Evolutionary conservation across 2,329 filamentous ascomycete species (phyloP).

Genomic region (Teratosphaeria zuluensis): DNA sequence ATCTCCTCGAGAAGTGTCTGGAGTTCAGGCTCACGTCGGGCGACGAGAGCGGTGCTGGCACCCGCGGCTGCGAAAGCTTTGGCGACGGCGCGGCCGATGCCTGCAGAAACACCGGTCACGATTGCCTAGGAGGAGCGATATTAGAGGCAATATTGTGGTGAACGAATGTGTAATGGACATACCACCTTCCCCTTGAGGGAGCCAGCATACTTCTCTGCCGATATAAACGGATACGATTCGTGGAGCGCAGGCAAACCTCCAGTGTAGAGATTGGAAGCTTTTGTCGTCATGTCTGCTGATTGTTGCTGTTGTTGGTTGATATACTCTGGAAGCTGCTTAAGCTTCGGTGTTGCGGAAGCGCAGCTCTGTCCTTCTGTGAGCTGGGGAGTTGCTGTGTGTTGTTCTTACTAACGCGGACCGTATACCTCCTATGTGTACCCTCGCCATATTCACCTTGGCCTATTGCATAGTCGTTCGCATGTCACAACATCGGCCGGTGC

Average conservation of each 20-base stretch:
- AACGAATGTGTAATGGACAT: background rate
- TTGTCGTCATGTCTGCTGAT: too few species aligned
- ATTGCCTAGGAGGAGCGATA: conserved; percentile 8
- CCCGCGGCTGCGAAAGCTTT: conserved; percentile 12
- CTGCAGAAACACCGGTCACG: conserved; percentile 18
- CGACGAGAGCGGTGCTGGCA: conserved; percentile 12
- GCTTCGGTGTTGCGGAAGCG: too few species aligned
- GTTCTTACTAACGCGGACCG: too few species aligned
- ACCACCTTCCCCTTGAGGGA: conserved; percentile 16
- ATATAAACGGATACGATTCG: conserved; percentile 11
- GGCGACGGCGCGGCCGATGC: conserved; percentile 11
- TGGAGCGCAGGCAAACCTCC: background rate
- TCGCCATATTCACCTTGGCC: too few species aligned
- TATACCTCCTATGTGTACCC: too few species aligned
- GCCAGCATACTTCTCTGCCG: conserved; percentile 9
- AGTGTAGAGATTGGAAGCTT: too few species aligned
- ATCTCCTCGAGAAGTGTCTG: conserved; percentile 12
- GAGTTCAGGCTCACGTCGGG: conserved; percentile 13
- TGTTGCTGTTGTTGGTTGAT: too few species aligned
- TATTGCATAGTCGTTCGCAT: too few species aligned
- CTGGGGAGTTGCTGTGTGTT: too few species aligned
- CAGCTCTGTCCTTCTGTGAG: too few species aligned
- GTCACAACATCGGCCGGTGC: too few species aligned
- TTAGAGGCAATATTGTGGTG: background rate
- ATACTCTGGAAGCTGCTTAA: too few species aligned